Base-by-base conservation (phyloP, 2,329 filamentous ascomycete genomes). In the Fusarium compactum region DNA sequence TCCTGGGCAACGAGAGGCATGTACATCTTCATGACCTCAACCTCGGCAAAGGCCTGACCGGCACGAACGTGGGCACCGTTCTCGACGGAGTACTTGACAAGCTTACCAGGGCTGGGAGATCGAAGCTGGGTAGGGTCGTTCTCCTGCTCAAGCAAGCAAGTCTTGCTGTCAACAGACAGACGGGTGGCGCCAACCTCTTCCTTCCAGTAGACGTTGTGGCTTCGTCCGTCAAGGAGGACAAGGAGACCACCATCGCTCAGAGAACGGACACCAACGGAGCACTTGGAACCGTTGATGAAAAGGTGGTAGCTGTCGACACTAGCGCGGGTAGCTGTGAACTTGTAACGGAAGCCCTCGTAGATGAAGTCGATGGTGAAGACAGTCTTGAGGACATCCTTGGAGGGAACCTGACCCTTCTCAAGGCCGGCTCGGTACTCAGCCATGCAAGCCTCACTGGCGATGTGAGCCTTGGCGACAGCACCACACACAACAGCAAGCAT, bases 11-110 rank as follows among this genome's bases (percentile, higher is more conserved):
- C 88, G 58, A 99, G 87, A 77, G 96, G 96, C 96, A 99, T 99
- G 88, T 98, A 98, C 96, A 99, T 99, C 88, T 99, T 99, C 96
- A 99, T 99, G 82, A 99, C 96, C 83, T 99, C 96, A 43, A 99
- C 95, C 82, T 99, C 96, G 59, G 96, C 96, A 78, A 94, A 99
- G 34, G 95, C 86, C 81, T 98, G 93, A 61, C 95, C 95, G 75
- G 97, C 94, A 81, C 90, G 91, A 81, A 99, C 90, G 80, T 99
- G 96, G 74, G 94, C 88, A 66, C 96, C 96, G 77, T 97, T 98
- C 81, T 98, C 96, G 4, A 99, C 93, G 2, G 94, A 92, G 82
- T 96, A 99, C 84, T 97, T 98, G 84, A 99, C 95, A 38, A 99
- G 91, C 86, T 99, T 99, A 81, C 96, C 96, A 48, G 96, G 96